Evolutionary conservation across 192 early-diverging fungal genomes (phyloP).

Genomic region (Phycomyces nitens): DNA sequence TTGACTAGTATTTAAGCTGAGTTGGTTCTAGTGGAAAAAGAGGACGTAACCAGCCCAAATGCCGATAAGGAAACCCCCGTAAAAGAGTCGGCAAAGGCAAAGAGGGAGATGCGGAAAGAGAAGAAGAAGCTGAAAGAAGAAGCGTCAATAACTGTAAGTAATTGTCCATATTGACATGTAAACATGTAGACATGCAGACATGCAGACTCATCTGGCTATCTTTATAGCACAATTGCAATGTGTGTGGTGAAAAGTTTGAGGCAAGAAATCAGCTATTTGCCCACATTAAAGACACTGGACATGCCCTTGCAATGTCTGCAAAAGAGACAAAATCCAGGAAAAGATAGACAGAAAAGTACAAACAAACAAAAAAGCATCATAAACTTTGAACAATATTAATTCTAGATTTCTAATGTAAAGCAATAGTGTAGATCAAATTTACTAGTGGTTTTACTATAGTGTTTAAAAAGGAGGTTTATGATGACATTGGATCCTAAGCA

Average conservation of each 20-base stretch:
- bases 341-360: neutral
- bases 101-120: slow-evolving; percentile 61
- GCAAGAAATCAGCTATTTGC: slow-evolving; percentile 84
- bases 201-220: neutral
- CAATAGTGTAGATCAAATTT: too few relatives aligned
- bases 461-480: too few relatives aligned
- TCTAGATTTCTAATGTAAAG: too few relatives aligned
- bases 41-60: slow-evolving; percentile 13
- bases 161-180: neutral
- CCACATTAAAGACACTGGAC: slow-evolving; percentile 84
- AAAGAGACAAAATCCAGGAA: neutral
- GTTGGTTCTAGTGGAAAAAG: neutral
- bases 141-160: slow-evolving; percentile 24
- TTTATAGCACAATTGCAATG: slow-evolving; percentile 63
- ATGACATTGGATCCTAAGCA: too few relatives aligned
- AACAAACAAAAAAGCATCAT: too few relatives aligned
- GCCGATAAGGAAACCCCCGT: slow-evolving; percentile 47
- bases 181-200: too few relatives aligned
- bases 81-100: slow-evolving; percentile 34
- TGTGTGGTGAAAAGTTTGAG: slow-evolving; percentile 69
- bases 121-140: slow-evolving; percentile 56
- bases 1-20: neutral
- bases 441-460: too few relatives aligned
- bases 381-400: too few relatives aligned
- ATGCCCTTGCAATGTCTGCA: slow-evolving; percentile 57